A percentile compares a stretch with the other conserved stretches of the same genome.
phyloP scores from a whole-genome alignment of 2,329 filamentous ascomycete genomes.

The Blumeriella jaapii region DNA sequence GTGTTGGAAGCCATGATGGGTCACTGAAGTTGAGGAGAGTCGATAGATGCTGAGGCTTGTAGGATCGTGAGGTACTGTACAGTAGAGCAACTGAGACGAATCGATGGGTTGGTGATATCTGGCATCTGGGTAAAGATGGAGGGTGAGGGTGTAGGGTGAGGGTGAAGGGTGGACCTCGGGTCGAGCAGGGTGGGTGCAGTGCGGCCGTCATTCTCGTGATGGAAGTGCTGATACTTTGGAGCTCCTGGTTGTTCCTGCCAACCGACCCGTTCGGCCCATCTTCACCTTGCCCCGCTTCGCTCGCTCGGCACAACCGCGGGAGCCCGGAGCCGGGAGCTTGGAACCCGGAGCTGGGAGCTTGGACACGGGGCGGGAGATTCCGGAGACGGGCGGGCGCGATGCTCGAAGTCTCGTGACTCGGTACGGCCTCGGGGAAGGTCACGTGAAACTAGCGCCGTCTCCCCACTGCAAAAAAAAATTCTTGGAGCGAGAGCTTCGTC shows the following conservation, averaged over 20 bases:
- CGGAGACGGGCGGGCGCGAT: too few species aligned
- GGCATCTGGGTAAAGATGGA: neutral
- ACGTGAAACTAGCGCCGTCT: too few species aligned
- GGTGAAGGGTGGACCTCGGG: slow-evolving; percentile 20
- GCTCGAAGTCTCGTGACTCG: neutral
- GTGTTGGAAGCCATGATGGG: slow-evolving; percentile 20
- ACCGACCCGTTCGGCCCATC: too few species aligned
- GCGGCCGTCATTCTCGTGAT: too few species aligned
- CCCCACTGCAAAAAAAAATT: neutral
- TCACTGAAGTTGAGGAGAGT: slow-evolving; percentile 5
- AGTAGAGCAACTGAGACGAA: neutral
- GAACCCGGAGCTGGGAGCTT: too few species aligned
- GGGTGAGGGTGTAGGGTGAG: slow-evolving; percentile 1
- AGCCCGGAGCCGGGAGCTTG: too few species aligned
- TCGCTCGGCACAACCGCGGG: too few species aligned
- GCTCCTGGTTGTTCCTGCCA: too few species aligned
- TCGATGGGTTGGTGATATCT: too few species aligned
- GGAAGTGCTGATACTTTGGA: too few species aligned
- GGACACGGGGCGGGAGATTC: too few species aligned
- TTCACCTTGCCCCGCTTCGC: too few species aligned
- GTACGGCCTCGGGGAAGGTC: neutral
- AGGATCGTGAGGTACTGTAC: neutral
- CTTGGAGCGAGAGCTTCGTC: neutral
- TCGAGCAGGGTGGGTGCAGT: slow-evolving; percentile 20
- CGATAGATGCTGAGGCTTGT: slow-evolving; percentile 1